phyloP scores from a whole-genome alignment of 2,329 filamentous ascomycete species.

The Thermothelomyces thermophilus region DNA sequence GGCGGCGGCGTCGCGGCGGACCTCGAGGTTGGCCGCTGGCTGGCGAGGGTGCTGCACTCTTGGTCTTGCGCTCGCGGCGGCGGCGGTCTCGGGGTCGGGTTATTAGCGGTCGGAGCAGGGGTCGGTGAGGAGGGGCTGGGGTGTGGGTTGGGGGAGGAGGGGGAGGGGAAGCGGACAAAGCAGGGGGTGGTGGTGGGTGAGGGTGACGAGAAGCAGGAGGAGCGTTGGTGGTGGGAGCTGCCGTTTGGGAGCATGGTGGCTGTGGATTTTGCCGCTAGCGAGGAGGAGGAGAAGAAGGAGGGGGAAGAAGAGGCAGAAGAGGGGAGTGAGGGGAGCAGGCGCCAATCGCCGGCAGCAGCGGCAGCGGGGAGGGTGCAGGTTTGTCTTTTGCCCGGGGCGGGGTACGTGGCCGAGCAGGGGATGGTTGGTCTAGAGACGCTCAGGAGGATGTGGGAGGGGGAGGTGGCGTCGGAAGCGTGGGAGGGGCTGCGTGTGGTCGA shows the following conservation, averaged over 20 bases:
- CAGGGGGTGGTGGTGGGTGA: not conserved
- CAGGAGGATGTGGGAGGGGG: constrained; percentile 16
- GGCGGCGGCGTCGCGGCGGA: not conserved
- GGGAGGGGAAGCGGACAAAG: not conserved
- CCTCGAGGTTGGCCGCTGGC: constrained; percentile 10
- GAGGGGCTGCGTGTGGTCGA: constrained; percentile 18
- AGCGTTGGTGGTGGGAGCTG: constrained; percentile 12
- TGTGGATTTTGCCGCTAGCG: constrained; percentile 3
- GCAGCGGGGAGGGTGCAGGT: not conserved
- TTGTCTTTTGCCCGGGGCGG: constrained; percentile 6
- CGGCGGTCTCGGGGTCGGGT: too few relatives aligned
- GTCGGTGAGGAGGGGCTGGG: too few relatives aligned
- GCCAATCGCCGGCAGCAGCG: too few relatives aligned
- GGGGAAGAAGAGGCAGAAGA: constrained; percentile 2
- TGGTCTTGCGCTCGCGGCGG: too few relatives aligned
- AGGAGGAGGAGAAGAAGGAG: not conserved
- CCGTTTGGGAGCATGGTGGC: constrained; percentile 22
- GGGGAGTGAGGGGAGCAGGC: too few relatives aligned
- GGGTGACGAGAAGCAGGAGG: constrained; percentile 2
- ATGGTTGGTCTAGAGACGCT: constrained; percentile 19
- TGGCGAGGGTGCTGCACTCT: constrained; percentile 13
- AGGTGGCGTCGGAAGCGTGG: constrained; percentile 1
- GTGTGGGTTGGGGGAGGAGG: constrained; percentile 7
- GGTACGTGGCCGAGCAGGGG: constrained; percentile 22
- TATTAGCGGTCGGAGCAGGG: too few relatives aligned